A percentile compares a stretch with the other conserved stretches of the same genome.
phyloP scores from a whole-genome alignment of 2,329 filamentous ascomycete species.

The Fusarium palustre region DNA sequence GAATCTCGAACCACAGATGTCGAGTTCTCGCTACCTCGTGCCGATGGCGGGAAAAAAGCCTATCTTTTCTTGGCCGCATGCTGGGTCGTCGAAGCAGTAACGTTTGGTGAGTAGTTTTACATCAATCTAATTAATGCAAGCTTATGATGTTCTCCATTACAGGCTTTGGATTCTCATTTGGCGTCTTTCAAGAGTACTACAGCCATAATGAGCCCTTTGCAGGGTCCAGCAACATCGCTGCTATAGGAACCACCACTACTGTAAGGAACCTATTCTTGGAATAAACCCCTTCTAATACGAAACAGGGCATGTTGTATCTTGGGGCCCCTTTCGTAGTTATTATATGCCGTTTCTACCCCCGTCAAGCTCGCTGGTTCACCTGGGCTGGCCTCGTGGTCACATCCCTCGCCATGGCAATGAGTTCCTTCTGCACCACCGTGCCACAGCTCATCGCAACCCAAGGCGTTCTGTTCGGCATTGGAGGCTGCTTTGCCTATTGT shows the following conservation, averaged over 20 bases:
- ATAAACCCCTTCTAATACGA: not conserved
- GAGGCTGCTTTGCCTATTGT: slow-evolving; percentile 64
- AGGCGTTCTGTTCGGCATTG: slow-evolving; percentile 67
- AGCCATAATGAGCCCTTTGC: slow-evolving; percentile 66
- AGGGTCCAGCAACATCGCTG: slow-evolving; percentile 62
- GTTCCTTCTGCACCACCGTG: slow-evolving; percentile 60
- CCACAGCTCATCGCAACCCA: slow-evolving; percentile 66
- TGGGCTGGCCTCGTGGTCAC: slow-evolving; percentile 57
- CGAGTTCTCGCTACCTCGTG: slow-evolving; percentile 48
- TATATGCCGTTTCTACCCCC: slow-evolving; percentile 55
- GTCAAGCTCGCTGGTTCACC: slow-evolving; percentile 54
- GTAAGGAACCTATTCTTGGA: slow-evolving; percentile 29
- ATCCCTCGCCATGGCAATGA: slow-evolving; percentile 61
- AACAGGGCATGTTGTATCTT: slow-evolving; percentile 54
- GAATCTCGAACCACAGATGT: slow-evolving; percentile 16
- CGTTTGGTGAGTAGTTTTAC: slow-evolving; percentile 8
- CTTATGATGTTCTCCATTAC: not conserved
- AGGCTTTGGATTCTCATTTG: slow-evolving; percentile 74
- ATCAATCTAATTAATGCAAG: fast-evolving
- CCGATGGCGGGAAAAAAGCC: slow-evolving; percentile 54
- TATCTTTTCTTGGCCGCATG: slow-evolving; percentile 49
- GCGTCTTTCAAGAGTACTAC: slow-evolving; percentile 76
- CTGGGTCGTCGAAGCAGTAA: slow-evolving; percentile 41
- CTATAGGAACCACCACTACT: slow-evolving; percentile 68
- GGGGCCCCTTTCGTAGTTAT: slow-evolving; percentile 59